Evolutionary conservation across 371 early-diverging fungal genomes (phyloP), one percentile per base, ranked within the genome.

Genomic region (Mortierella sp.): DNA sequence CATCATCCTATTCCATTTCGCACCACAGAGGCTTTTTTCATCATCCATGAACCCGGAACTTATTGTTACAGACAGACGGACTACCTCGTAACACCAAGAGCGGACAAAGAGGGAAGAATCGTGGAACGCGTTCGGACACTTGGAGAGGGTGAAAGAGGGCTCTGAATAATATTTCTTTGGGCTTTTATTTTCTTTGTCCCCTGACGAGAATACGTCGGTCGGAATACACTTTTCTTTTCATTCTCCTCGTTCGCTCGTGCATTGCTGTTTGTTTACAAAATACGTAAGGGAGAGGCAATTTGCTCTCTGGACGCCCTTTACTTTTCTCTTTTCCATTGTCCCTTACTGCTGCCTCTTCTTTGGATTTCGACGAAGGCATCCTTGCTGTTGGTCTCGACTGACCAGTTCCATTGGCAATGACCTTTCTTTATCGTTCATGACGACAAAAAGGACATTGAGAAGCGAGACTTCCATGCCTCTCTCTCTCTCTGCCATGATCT

Each of bases 271-370:
- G n/a, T 55, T 5, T 29, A 34, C 53, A 53, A 34, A 61, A 29
- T 14, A 29, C 14, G n/a, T n/a, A 53, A 16, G 4, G 37, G 19
- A 61, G 10, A 50, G 50, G 24, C 24, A n/a, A 22, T 50, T 37
- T 61, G 61, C 61, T 61, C 61, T 61, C 39, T 2, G 9, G 22
- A 10, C 61, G 61, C 61, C 37, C 61, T 61, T 61, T 61, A 34
- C 7, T 61, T 61, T 61, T 61, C 7, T 61, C 19, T 61, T 19
- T 31, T 34, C 4, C 31, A 4, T n/a, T 34, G 61, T 19, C 61
- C 61, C 61, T 61, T 61, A 9, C 58, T 61, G 22, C 55, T 55
- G 11, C 29, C 29, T 52, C 53, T 55, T 14, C 19, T 29, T 52
- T 5, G 34, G n/a, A n/a, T n/a, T n/a, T 31, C 61, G 37, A 37